Conservation (phyloP, 352 stramenopile genomes). For the Phytopythium vexans region DNA sequence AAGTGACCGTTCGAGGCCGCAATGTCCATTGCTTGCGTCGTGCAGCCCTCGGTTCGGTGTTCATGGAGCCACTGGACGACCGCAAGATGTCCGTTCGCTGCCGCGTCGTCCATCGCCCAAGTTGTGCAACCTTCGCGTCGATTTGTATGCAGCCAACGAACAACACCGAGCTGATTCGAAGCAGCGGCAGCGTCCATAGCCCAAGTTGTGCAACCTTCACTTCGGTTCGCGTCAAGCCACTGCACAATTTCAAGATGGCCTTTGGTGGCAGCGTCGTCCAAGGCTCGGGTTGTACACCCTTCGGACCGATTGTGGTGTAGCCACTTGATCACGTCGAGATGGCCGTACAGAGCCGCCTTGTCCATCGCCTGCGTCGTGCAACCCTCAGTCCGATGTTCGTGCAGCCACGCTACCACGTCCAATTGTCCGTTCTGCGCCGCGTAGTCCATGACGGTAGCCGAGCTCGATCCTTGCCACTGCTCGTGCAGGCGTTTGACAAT, state of each 20-base stretch:
- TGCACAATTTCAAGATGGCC: slow-evolving; percentile 23
- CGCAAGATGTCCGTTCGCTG: slow-evolving; percentile 24
- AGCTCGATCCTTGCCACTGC: slow-evolving; percentile 17
- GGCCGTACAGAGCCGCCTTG: slow-evolving; percentile 18
- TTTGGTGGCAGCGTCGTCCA: slow-evolving; percentile 26
- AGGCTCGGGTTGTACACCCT: slow-evolving; percentile 26
- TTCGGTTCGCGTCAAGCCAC: slow-evolving; percentile 21
- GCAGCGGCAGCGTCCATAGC: slow-evolving; percentile 27
- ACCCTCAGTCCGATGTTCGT: slow-evolving; percentile 20
- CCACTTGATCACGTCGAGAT: slow-evolving; percentile 25
- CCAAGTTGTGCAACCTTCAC: slow-evolving; percentile 19
- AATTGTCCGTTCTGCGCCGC: slow-evolving; percentile 23
- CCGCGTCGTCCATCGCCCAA: slow-evolving; percentile 30
- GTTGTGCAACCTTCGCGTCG: slow-evolving; percentile 24
- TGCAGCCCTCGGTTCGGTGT: slow-evolving; percentile 28
- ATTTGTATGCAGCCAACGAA: slow-evolving; percentile 30
- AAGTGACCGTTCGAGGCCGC: slow-evolving; percentile 21
- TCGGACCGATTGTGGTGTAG: slow-evolving; percentile 23
- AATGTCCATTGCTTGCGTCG: slow-evolving; percentile 19
- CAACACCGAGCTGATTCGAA: slow-evolving; percentile 20
- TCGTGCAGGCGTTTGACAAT: slow-evolving; percentile 28
- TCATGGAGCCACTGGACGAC: slow-evolving; percentile 29
- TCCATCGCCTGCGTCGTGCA: slow-evolving; percentile 35
- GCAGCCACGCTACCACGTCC: slow-evolving; percentile 24
- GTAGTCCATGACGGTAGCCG: slow-evolving; percentile 22